Evolutionary conservation across 2,329 filamentous ascomycete genomes (phyloP), one percentile per base, ranked within the genome.

Genomic region (Penicillium sp.): DNA sequence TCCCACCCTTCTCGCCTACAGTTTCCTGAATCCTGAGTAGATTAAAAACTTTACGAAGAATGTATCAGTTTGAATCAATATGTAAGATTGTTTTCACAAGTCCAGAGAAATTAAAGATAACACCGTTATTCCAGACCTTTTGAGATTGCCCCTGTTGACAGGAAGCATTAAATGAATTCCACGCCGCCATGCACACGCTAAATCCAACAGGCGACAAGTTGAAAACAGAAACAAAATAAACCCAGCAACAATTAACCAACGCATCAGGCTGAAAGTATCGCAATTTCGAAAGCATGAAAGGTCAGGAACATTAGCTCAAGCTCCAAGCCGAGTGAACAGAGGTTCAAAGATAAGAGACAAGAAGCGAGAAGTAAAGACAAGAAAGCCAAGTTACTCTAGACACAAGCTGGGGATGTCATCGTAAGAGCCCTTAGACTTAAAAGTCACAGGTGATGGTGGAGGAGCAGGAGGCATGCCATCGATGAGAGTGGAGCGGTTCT

Each of bases 391-490:
- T 57, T 47, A 62, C 57, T 63, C 62, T 21, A 65, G 50, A 32
- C 52, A 61, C 45, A 65, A 32, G n/a, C 50, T 56, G 18, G 57
- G 53, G 24, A 65, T 61, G n/a, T 63, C 56, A 38, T 60, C 58
- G 18, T 47, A 57, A n/a, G 24, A 29, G 3, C 27, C 36, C 6
- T 50, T 50, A 42, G 58, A 54, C 21, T 63, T 54, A 16, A 62
- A 62, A 29, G 55, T 50, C 40, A 64, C 60, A 1, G 62, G 62
- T 3, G 63, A 64, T 2, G 62, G 62, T 0, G 63, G 63, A 6
- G 62, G 61, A 11, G 55, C 55, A 2, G 65, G 65, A 42, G 67
- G 66, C 48, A 64, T 59, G 38, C 66, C 63, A 21, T 67, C 59
- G 44, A 66, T 55, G 10, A 60, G 45, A n/a, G 42, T 54, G n/a